These are phyloP conservation scores for Phytophthora cactorum DNA, from an alignment of 352 stramenopile species.

Conservation along the genomic window DNA sequence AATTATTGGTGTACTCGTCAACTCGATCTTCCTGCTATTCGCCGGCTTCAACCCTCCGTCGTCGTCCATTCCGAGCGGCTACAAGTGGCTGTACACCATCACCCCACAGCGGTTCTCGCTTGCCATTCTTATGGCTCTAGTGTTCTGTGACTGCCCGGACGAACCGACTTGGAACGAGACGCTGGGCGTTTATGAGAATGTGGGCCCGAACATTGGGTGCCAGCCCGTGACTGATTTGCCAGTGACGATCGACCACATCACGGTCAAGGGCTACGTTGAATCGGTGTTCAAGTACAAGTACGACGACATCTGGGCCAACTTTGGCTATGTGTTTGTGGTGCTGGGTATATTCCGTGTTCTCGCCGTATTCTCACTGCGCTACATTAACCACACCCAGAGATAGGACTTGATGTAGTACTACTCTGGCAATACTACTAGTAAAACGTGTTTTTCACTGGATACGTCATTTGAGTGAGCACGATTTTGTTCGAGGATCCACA, in stretches of 20 bases:
- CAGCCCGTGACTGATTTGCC: constrained; percentile 27
- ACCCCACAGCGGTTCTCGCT: constrained; percentile 41
- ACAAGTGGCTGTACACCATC: constrained; percentile 54
- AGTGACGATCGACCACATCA: constrained; percentile 22
- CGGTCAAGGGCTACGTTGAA: constrained; percentile 35
- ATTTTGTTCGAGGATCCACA: no score
- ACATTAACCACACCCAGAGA: constrained; percentile 52
- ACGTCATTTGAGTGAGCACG: no score
- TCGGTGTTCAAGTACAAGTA: constrained; percentile 38
- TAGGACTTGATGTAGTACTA: constrained; percentile 14
- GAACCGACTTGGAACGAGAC: constrained; percentile 29
- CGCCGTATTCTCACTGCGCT: constrained; percentile 40
- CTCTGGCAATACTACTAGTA: no score
- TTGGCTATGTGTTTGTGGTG: constrained; percentile 35
- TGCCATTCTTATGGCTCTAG: constrained; percentile 34
- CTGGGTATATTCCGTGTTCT: constrained; percentile 40
- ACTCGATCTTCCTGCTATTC: constrained; percentile 47
- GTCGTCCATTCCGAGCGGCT: constrained; percentile 39
- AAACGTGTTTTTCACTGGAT: no score
- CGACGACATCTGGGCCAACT: constrained; percentile 37
- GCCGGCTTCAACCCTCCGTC: constrained; percentile 48
- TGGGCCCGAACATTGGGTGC: constrained; percentile 11
- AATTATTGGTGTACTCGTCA: constrained; percentile 48
- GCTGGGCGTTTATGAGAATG: constrained; percentile 21
- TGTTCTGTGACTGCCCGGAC: constrained; percentile 39